Evolutionary conservation across 108 stramenopile genomes (phyloP).

Genomic region (Chaetoceros muelleri): DNA sequence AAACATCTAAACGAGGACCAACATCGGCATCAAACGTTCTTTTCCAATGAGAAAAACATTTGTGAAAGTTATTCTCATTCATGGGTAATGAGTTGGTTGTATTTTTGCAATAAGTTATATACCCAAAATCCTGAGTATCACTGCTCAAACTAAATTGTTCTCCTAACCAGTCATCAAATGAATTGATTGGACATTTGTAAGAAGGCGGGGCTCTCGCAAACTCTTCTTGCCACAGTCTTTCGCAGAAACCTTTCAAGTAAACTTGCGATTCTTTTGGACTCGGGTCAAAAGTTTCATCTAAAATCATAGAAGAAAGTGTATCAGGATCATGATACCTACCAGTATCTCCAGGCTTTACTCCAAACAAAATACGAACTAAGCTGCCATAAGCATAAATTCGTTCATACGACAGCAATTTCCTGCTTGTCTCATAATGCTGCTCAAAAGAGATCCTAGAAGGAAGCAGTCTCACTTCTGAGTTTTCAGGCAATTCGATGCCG

Average conservation of each 20-base stretch:
- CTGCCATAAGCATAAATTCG: neutral
- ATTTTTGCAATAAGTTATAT: conserved; percentile 22
- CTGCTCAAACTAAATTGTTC: conserved; percentile 8
- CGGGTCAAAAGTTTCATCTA: conserved; percentile 36
- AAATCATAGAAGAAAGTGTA: conserved; percentile 23
- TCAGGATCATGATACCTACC: conserved; percentile 31
- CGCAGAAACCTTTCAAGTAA: conserved; percentile 28
- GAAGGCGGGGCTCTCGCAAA: conserved; percentile 9
- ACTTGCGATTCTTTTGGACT: conserved; percentile 20
- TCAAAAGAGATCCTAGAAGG: neutral
- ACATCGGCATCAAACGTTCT: too few species aligned
- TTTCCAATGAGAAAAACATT: conserved; percentile 31
- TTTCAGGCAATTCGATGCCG: neutral
- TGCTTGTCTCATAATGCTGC: neutral
- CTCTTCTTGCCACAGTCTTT: conserved; percentile 19
- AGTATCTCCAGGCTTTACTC: conserved; percentile 28
- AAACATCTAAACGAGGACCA: conserved; percentile 4
- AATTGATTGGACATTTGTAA: conserved; percentile 30
- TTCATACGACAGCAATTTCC: neutral
- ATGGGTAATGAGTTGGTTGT: conserved; percentile 22
- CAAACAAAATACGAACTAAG: conserved; percentile 19
- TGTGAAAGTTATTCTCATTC: conserved; percentile 19
- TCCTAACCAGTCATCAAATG: conserved; percentile 31
- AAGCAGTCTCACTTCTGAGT: neutral
- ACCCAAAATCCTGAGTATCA: neutral